Percentiles rank a stretch among this genome's conserved stretches.
These are phyloP conservation scores for Trichoderma arundinaceum DNA, from an alignment of 2,329 filamentous ascomycete genomes.

Conservation along the genomic window DNA sequence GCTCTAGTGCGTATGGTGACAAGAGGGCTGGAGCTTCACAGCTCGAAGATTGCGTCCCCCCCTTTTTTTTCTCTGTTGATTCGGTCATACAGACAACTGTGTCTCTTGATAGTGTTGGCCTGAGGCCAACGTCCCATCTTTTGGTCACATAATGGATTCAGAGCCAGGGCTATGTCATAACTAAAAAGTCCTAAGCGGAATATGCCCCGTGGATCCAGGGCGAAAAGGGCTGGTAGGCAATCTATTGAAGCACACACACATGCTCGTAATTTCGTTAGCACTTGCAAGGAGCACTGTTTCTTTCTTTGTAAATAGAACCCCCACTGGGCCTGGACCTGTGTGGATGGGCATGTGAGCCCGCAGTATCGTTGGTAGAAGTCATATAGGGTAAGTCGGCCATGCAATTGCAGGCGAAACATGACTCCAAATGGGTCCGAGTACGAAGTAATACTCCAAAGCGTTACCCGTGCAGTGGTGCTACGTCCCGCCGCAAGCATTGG, in stretches of 20 bases:
- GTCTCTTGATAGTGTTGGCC: not conserved
- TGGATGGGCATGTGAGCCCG: slow-evolving; percentile 10
- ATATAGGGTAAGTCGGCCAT: slow-evolving; percentile 16
- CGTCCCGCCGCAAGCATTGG: too few relatives aligned
- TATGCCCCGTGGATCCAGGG: slow-evolving; percentile 22
- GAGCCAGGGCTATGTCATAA: slow-evolving; percentile 19
- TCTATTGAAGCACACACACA: slow-evolving; percentile 23
- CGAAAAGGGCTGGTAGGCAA: slow-evolving; percentile 28
- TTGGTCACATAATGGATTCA: slow-evolving; percentile 26
- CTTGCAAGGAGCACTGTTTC: not conserved
- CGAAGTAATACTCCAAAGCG: too few relatives aligned
- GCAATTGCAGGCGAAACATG: not conserved
- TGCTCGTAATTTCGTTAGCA: slow-evolving; percentile 16
- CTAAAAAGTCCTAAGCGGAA: slow-evolving; percentile 20
- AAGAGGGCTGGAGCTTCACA: not conserved
- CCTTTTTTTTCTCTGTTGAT: not conserved
- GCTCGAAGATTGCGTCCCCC: slow-evolving; percentile 10
- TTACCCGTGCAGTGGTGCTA: too few relatives aligned
- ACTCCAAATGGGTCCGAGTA: not conserved
- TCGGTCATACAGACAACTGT: slow-evolving; percentile 6
- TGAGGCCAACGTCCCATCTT: slow-evolving; percentile 5
- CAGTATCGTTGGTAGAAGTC: not conserved
- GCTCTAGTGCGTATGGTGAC: slow-evolving; percentile 12
- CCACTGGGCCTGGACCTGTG: not conserved
- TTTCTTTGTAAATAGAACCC: slow-evolving; percentile 4